phyloP scores from a whole-genome alignment of 805 yeast species.

The Lipomyces japonicus region DNA sequence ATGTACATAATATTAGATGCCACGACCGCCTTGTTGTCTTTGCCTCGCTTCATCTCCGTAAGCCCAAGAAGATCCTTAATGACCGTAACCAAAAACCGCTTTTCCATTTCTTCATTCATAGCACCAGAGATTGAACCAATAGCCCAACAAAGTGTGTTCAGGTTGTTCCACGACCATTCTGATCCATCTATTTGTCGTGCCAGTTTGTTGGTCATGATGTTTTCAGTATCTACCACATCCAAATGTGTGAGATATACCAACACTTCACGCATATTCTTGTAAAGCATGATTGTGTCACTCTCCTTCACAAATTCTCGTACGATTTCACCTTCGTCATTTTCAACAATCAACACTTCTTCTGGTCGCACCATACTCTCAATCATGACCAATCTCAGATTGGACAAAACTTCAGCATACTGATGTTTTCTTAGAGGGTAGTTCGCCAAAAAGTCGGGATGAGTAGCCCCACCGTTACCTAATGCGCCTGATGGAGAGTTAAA shows the following conservation, averaged over 20 bases:
- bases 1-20: slow-evolving; percentile 99
- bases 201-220: slow-evolving; percentile 86
- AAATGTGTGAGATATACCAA: slow-evolving; percentile 92
- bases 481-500: slow-evolving; percentile 42
- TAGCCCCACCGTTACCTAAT: slow-evolving; percentile 61
- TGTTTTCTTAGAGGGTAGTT: slow-evolving; percentile 82
- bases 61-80: slow-evolving; percentile 86
- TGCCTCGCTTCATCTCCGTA: slow-evolving; percentile 95
- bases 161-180: slow-evolving; percentile 99
- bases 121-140: slow-evolving; percentile 98
- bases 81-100: slow-evolving; percentile 85
- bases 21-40: slow-evolving; percentile 97
- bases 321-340: slow-evolving; percentile 98
- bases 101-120: slow-evolving; percentile 97
- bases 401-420: slow-evolving; percentile 69
- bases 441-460: slow-evolving; percentile 74
- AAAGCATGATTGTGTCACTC: slow-evolving; percentile 91
- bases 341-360: slow-evolving; percentile 94
- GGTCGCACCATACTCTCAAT: slow-evolving; percentile 98
- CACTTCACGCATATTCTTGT: slow-evolving; percentile 93
- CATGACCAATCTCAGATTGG: slow-evolving; percentile 83
- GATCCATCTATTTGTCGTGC: slow-evolving; percentile 91
- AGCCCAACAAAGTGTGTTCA: slow-evolving; percentile 98
- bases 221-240: slow-evolving; percentile 90
- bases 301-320: slow-evolving; percentile 96